Evolutionary conservation across 2,329 filamentous ascomycete genomes (phyloP).

Genomic region (Verticillium tricorpus): DNA sequence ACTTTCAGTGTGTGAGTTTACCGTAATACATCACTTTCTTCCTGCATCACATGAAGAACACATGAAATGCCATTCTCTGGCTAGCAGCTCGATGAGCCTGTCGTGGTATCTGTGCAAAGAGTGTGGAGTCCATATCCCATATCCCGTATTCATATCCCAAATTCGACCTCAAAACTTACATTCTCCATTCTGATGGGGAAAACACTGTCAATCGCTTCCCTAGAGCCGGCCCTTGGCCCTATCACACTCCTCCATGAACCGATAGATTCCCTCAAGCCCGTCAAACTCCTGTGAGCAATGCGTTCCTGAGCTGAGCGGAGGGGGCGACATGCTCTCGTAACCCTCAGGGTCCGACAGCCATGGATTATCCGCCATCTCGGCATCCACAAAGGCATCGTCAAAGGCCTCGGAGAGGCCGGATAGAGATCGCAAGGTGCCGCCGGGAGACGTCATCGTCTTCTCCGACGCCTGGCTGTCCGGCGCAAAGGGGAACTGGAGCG

Average conservation of each 20-base stretch:
- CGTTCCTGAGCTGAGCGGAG: slow-evolving; percentile 35
- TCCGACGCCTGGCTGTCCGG: slow-evolving; percentile 38
- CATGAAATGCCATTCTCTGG: slow-evolving; percentile 1
- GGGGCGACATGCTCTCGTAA: slow-evolving; percentile 47
- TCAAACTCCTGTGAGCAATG: slow-evolving; percentile 46
- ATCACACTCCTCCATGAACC: slow-evolving; percentile 55
- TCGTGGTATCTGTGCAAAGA: slow-evolving; percentile 3
- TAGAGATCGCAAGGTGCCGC: slow-evolving; percentile 42
- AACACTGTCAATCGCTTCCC: background rate
- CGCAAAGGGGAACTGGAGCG: slow-evolving; percentile 82
- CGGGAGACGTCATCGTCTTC: slow-evolving; percentile 38
- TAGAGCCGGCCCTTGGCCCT: slow-evolving; percentile 19
- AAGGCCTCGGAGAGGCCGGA: slow-evolving; percentile 28
- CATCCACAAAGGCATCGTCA: slow-evolving; percentile 33
- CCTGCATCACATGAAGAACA: background rate
- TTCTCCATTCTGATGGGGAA: background rate
- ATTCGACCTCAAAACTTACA: background rate
- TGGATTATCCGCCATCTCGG: slow-evolving; percentile 38
- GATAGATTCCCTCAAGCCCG: slow-evolving; percentile 53
- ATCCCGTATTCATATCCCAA: background rate
- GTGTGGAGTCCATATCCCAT: background rate
- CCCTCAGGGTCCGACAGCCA: slow-evolving; percentile 45
- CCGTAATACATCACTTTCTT: background rate
- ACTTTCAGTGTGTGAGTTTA: background rate
- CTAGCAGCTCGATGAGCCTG: background rate